Conservation (phyloP, 192 early-diverging fungal species). For the Rhizophlyctis rosea region DNA sequence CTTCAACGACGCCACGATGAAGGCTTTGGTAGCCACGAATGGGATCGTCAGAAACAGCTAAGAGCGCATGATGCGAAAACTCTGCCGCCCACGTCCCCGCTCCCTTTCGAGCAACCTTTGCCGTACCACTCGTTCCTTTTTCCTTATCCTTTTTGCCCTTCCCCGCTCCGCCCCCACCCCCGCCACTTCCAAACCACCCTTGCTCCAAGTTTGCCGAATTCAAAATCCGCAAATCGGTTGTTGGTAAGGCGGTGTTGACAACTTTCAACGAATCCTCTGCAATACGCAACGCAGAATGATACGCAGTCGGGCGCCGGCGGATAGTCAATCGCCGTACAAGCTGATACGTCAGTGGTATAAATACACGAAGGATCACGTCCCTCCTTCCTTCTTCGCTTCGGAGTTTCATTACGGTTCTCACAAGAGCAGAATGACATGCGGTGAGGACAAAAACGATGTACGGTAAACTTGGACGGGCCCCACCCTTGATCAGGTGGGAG, state of each 20-base stretch:
- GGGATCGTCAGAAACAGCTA: constrained; percentile 19
- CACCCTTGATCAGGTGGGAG: background rate
- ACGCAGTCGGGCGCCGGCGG: constrained; percentile 1
- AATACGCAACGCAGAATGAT: constrained; percentile 10
- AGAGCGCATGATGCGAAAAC: constrained; percentile 30
- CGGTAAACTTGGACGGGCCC: constrained; percentile 5
- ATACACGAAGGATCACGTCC: no score
- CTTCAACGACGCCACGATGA: constrained; percentile 16
- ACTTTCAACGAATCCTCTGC: constrained; percentile 28
- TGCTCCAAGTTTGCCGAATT: constrained; percentile 40
- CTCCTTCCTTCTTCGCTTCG: background rate
- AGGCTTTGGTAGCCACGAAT: constrained; percentile 16
- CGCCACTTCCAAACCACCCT: constrained; percentile 34
- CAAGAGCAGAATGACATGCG: constrained; percentile 20
- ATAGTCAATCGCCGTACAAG: constrained; percentile 17
- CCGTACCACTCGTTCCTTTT: constrained; percentile 3
- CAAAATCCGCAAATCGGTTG: constrained; percentile 29
- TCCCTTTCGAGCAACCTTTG: background rate
- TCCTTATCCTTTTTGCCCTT: constrained; percentile 14
- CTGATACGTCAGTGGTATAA: constrained; percentile 27
- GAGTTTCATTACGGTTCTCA: background rate
- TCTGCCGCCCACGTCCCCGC: constrained; percentile 7
- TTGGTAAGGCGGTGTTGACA: constrained; percentile 18
- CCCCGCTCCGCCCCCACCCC: constrained; percentile 2
- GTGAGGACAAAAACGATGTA: constrained; percentile 14